These are phyloP conservation scores for Rhododendron kiyosumense DNA, from an alignment of 148 eudicot species.

Conservation along the genomic window DNA sequence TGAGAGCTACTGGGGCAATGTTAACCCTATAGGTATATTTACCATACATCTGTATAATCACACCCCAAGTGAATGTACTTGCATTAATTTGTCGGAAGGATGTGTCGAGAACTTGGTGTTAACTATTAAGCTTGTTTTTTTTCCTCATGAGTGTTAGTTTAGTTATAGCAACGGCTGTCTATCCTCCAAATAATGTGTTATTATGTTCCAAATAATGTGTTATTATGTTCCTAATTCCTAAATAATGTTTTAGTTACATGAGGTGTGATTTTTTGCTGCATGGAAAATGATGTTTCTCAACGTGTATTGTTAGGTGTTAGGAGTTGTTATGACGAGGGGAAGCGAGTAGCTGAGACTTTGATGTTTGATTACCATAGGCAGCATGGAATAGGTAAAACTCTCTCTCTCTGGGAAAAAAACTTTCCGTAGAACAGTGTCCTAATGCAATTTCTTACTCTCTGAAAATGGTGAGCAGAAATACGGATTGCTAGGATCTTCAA, in stretches of 20 bases:
- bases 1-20: constrained; percentile 96
- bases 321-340: constrained; percentile 98
- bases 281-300: neutral
- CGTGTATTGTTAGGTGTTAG: constrained; percentile 58
- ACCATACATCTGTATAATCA: neutral
- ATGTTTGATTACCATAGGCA: constrained; percentile 99
- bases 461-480: constrained; percentile 49
- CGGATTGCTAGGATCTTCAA: constrained; percentile 95
- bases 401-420: neutral
- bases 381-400: constrained; percentile 74
- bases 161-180: neutral
- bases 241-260: neutral
- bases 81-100: neutral
- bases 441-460: neutral
- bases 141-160: neutral
- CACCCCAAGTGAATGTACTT: neutral
- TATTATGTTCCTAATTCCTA: neutral
- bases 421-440: neutral
- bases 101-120: neutral
- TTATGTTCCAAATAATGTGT: neutral
- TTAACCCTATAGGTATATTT: constrained; percentile 82
- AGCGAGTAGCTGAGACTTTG: constrained; percentile 93
- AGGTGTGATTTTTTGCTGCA: neutral
- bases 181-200: neutral
- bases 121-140: neutral